Evolutionary conservation across 1,284 basidiomycete species (phyloP), one percentile per base, ranked within the genome.

Genomic region (Papiliotrema nemorosa): DNA sequence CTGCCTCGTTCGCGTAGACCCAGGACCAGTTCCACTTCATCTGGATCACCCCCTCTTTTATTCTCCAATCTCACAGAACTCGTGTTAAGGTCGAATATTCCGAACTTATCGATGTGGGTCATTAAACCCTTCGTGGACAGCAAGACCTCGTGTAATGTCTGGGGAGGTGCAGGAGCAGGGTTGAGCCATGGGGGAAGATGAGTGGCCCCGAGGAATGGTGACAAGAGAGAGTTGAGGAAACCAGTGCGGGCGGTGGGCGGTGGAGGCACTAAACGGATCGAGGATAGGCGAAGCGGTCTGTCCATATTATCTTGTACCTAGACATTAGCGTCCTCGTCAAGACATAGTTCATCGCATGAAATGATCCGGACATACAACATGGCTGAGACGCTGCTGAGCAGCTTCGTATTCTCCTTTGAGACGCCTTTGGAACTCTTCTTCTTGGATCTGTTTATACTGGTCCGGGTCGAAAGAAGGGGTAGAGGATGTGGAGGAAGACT

Each of bases 21-120:
- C 64, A 96, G 82, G 0, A 96, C 81, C 35, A 97, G 70, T 66
- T 97, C 90, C n/a, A 97, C 83, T 60, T 90, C 90, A 31, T 84
- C 81, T 1, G 77, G 72, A 20, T 78, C 73, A 0, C 87, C 83
- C 3, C 83, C 80, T 20, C 78, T 74, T 7, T 82, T 81, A 0
- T 81, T 80, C 57, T 90, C 86, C 14, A 98, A 77, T 33, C 80
- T 79, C 0, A 87, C 83, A 2, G 54, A 55, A 2, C 44, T 34
- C 25, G 54, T 53, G 10, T 86, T 80, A 42, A 97, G 81, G 22
- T 81, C 73, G 68, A 90, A 94, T 26, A 93, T 78, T 58, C 87
- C 88, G 5, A 90, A 84, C 44, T 82, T 77, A 41, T 82, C 72
- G 34, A 90, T 78, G 49, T 85, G 74, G 46, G 80, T 77, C 0